Percentiles rank a stretch among this genome's conserved stretches.
These are phyloP conservation scores for Sicyos edulis DNA, from an alignment of 306 rosid species.

Conservation along the genomic window DNA sequence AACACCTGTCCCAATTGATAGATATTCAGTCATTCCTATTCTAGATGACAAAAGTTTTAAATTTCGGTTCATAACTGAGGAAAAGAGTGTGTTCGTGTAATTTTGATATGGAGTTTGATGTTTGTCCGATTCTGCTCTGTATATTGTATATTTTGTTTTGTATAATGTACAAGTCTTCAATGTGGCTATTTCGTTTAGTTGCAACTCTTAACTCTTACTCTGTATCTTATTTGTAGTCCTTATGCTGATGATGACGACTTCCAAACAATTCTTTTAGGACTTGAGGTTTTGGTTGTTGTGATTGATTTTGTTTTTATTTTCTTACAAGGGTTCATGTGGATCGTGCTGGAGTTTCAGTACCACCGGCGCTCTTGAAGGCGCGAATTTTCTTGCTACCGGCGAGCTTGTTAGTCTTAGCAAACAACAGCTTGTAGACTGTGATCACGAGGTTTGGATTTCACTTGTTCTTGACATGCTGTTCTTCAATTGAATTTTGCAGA, in stretches of 20 bases:
- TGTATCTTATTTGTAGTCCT: not conserved
- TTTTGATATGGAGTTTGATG: not conserved
- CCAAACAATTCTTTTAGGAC: not conserved
- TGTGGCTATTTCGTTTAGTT: not conserved
- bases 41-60: too few relatives aligned
- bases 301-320: not conserved
- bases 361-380: constrained; percentile 96
- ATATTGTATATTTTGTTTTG: not conserved
- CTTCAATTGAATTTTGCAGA: not conserved
- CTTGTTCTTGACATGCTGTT: not conserved
- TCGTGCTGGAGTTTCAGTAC: constrained; percentile 99
- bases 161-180: not conserved
- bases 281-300: not conserved
- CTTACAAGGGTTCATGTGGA: constrained; percentile 80
- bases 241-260: not conserved
- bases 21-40: too few relatives aligned
- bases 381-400: constrained; percentile 71
- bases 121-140: not conserved
- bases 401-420: constrained; percentile 93
- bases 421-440: constrained; percentile 97
- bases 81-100: not conserved
- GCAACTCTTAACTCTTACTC: not conserved
- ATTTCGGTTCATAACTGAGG: too few relatives aligned
- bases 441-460: constrained; percentile 62
- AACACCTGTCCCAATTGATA: too few relatives aligned